These are phyloP conservation scores for Aspergillus olivimuriae DNA, from an alignment of 495 filamentous ascomycete genomes.

Conservation along the genomic window DNA sequence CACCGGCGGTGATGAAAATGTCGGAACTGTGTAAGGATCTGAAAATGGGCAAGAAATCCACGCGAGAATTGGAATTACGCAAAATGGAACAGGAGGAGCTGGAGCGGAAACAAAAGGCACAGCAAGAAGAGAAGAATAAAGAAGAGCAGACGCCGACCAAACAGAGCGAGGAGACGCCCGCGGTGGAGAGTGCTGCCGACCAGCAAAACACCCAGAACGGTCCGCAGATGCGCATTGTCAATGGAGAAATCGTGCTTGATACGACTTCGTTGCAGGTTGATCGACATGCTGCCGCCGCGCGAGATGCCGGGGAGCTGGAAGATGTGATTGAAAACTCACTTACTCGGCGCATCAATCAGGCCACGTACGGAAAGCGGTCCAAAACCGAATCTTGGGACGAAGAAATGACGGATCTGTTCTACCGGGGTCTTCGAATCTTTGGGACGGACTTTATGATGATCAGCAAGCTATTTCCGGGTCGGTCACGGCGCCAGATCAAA, in stretches of 20 bases:
- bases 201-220: constrained; percentile 24
- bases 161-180: constrained; percentile 19
- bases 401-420: constrained; percentile 76
- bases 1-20: constrained; percentile 69
- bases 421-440: constrained; percentile 75
- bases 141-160: constrained; percentile 22
- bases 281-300: constrained; percentile 61
- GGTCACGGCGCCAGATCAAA: constrained; percentile 75
- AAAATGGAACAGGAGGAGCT: constrained; percentile 48
- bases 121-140: constrained; percentile 25
- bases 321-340: constrained; percentile 74
- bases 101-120: constrained; percentile 38
- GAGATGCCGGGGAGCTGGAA: constrained; percentile 51
- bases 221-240: constrained; percentile 63
- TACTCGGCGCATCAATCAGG: constrained; percentile 66
- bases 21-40: constrained; percentile 72
- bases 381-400: constrained; percentile 71
- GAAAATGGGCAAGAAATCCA: constrained; percentile 73
- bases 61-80: constrained; percentile 53
- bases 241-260: constrained; percentile 80
- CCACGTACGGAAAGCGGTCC: constrained; percentile 63
- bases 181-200: constrained; percentile 12
- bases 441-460: constrained; percentile 93
- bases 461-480: constrained; percentile 69
- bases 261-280: constrained; percentile 71